Evolutionary conservation across 371 early-diverging fungal genomes (phyloP), one percentile per base, ranked within the genome.

Genomic region (Syncephalastrum contaminatum): DNA sequence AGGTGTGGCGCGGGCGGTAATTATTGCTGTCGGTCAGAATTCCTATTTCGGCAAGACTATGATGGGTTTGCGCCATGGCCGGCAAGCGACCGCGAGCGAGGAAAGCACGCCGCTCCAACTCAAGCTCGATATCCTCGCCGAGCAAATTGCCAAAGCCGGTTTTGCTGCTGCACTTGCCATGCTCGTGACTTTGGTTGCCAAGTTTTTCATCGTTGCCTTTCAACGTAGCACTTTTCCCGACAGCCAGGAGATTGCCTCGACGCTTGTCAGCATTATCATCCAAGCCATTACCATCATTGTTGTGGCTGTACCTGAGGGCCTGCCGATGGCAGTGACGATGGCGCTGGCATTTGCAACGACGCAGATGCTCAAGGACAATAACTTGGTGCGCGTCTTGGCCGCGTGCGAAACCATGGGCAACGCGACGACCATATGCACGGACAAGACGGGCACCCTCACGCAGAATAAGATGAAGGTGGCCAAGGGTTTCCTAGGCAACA

Each of bases 351-450:
- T 91, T 66, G 96, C 95, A 15, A 94, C 95, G 3, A 89, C 89
- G 19, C 85, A 89, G 67, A 96, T 96, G 97, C 80, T 95, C 46
- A 89, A 90, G 66, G 94, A 94, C 63, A 93, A 91, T 59, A 96
- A 95, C 72, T 74, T 98, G 51, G 99, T 98, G n/a, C 87, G 97
- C 48, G 88, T 92, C 40, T 79, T 98, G 52, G 82, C 91, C 15
- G 94, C 99, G 3, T 97, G 97, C 70, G 99, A 98, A 79, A 96
- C 95, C 43, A 97, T 97, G 97, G 97, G 97, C 42, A 91, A 90
- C 59, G 95, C 96, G 24, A 98, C 97, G 13, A 91, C 94, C 7
- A 92, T 98, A 36, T 97, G 97, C 78, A 89, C 94, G 0, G 97
- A 98, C 78, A 97, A 97, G 77, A 97, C 97, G 0, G 99, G 97